phyloP scores from a whole-genome alignment of 306 rosid species.

The Fragaria iinumae region DNA sequence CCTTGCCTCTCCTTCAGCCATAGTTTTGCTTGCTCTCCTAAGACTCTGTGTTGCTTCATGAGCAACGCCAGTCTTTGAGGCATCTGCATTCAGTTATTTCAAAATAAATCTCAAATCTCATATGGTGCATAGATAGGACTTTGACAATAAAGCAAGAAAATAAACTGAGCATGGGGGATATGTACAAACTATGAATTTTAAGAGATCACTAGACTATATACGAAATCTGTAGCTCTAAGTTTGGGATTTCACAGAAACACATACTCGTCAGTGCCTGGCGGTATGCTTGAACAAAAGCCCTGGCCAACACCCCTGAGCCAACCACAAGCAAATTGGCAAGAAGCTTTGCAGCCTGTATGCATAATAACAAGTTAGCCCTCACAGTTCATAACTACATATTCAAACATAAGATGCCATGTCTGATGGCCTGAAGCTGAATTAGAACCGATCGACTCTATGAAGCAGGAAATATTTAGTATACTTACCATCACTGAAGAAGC shows the following conservation, averaged over 20 bases:
- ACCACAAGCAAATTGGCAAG: constrained; percentile 73
- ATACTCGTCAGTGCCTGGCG: constrained; percentile 83
- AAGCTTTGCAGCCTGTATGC: constrained; percentile 74
- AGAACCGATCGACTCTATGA: background rate
- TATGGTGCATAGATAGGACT: background rate
- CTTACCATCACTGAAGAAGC: constrained; percentile 11
- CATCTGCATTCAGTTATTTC: constrained; percentile 40
- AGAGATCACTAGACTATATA: background rate
- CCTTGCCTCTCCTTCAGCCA: constrained; percentile 94
- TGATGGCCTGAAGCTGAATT: background rate
- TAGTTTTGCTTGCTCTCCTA: constrained; percentile 50
- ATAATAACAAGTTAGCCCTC: background rate
- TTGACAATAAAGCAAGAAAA: constrained; percentile 4
- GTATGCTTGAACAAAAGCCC: constrained; percentile 80
- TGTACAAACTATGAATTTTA: background rate
- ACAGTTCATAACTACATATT: background rate
- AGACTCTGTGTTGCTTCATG: constrained; percentile 51
- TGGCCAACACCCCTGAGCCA: constrained; percentile 75
- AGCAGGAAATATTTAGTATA: background rate
- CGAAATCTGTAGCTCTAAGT: background rate
- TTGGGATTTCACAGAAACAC: constrained; percentile 25
- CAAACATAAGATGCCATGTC: background rate
- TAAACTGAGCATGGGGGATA: background rate
- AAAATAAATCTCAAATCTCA: background rate
- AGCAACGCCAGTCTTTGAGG: constrained; percentile 56